These are phyloP conservation scores for Penicillium verhagenii DNA, from an alignment of 495 filamentous ascomycete species.

Conservation along the genomic window DNA sequence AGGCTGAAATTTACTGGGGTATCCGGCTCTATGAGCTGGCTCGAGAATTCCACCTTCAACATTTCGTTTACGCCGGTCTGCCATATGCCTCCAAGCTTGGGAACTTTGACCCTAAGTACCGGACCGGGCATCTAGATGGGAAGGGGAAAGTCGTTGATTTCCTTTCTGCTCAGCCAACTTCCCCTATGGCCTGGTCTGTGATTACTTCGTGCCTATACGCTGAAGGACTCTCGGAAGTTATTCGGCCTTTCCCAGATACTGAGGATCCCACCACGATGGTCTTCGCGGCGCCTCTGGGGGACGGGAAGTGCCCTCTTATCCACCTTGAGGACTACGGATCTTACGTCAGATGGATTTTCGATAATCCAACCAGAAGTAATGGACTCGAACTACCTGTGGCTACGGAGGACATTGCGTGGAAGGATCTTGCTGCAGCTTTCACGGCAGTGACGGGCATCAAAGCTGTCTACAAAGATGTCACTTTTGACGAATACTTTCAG, in stretches of 20 bases:
- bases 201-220: conserved; percentile 56
- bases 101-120: conserved; percentile 36
- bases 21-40: conserved; percentile 57
- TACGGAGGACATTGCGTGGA: conserved; percentile 45
- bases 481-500: conserved; percentile 39
- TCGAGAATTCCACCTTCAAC: conserved; percentile 45
- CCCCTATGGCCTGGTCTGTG: conserved; percentile 46
- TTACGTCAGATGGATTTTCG: conserved; percentile 58
- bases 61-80: conserved; percentile 52
- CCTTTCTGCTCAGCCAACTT: conserved; percentile 40
- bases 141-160: conserved; percentile 52
- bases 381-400: conserved; percentile 53
- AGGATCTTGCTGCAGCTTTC: conserved; percentile 51
- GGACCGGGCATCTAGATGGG: conserved; percentile 53
- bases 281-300: conserved; percentile 19
- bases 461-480: conserved; percentile 40
- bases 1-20: conserved; percentile 54
- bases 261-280: conserved; percentile 5
- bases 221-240: conserved; percentile 42
- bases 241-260: conserved; percentile 4
- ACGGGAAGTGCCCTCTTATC: conserved; percentile 38
- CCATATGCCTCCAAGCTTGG: conserved; percentile 31
- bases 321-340: conserved; percentile 51
- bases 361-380: conserved; percentile 44
- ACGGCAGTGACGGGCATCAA: conserved; percentile 51